Conservation (phyloP, 2,329 filamentous ascomycete species). For the Monilinia aucupariae region DNA sequence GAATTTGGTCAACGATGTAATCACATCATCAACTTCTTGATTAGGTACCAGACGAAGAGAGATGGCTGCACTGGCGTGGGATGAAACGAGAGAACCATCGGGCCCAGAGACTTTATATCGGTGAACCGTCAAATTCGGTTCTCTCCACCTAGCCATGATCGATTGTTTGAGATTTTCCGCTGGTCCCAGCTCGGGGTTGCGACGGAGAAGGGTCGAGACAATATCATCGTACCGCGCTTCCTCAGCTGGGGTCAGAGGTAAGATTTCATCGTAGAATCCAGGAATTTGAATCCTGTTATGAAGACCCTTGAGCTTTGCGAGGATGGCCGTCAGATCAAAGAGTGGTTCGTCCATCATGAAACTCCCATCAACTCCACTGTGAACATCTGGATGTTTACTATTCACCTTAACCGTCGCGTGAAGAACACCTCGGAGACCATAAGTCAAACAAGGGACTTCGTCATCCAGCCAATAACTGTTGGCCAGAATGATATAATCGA, state of each 20-base stretch:
- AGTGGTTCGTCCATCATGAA: conserved; percentile 84
- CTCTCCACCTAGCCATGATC: conserved; percentile 90
- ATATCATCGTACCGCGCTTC: conserved; percentile 80
- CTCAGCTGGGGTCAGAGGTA: conserved; percentile 69
- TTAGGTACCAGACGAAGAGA: conserved; percentile 91
- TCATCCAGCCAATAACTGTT: conserved; percentile 99
- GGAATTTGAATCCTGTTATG: conserved; percentile 80
- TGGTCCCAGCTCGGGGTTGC: conserved; percentile 56
- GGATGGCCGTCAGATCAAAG: conserved; percentile 79
- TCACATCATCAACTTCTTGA: conserved; percentile 77
- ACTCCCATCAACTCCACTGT: conserved; percentile 95
- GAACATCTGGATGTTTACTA: conserved; percentile 79
- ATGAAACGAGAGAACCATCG: conserved; percentile 86
- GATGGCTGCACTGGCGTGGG: conserved; percentile 79
- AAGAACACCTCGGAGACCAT: conserved; percentile 86
- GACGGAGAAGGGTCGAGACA: conserved; percentile 65
- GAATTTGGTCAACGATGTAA: conserved; percentile 60
- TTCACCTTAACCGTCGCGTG: conserved; percentile 88
- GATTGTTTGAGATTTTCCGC: conserved; percentile 71
- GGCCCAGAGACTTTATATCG: conserved; percentile 88
- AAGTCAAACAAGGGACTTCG: conserved; percentile 89
- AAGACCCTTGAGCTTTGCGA: conserved; percentile 75
- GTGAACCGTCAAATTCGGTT: conserved; percentile 91
- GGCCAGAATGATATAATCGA: conserved; percentile 91
- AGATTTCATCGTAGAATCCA: conserved; percentile 80